Percentiles rank a stretch among this genome's conserved stretches.
Evolutionary conservation across 179 eudicot species (phyloP).

Genomic region (Silene coronaria): DNA sequence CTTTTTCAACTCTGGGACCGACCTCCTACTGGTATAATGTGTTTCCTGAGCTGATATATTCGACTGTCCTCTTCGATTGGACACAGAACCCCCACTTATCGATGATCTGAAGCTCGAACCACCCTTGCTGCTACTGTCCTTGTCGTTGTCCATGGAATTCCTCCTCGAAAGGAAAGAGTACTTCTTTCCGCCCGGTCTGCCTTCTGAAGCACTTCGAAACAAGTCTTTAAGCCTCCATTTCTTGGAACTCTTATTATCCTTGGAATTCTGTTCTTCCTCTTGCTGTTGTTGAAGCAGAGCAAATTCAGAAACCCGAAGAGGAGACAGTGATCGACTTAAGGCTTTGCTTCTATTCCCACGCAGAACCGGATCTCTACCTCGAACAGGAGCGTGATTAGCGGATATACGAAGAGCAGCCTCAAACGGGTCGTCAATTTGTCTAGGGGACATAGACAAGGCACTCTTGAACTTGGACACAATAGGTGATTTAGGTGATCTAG

Average conservation of each 20-base stretch:
- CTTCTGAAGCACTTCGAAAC: slow-evolving; percentile 63
- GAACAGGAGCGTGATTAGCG: not conserved
- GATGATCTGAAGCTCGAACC: slow-evolving; percentile 50
- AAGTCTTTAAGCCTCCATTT: slow-evolving; percentile 65
- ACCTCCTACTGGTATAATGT: slow-evolving; percentile 21
- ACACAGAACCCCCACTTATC: slow-evolving; percentile 32
- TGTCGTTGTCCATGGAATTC: slow-evolving; percentile 27
- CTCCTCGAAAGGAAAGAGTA: slow-evolving; percentile 19
- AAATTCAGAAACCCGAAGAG: slow-evolving; percentile 58
- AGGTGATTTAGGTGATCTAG: slow-evolving; percentile 34
- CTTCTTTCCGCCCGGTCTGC: slow-evolving; percentile 27
- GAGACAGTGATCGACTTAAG: slow-evolving; percentile 54
- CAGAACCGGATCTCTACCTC: slow-evolving; percentile 23
- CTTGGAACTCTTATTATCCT: slow-evolving; percentile 20
- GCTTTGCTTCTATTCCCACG: slow-evolving; percentile 18
- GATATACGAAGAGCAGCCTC: slow-evolving; percentile 40
- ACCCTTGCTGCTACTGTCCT: slow-evolving; percentile 9
- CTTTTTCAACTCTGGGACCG: slow-evolving; percentile 50
- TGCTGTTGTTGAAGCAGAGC: slow-evolving; percentile 27
- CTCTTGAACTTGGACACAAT: slow-evolving; percentile 21
- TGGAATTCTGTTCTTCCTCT: not conserved
- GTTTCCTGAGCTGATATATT: slow-evolving; percentile 47
- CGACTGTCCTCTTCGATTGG: slow-evolving; percentile 27
- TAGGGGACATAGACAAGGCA: slow-evolving; percentile 39
- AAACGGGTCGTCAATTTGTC: slow-evolving; percentile 34